These are phyloP conservation scores for Leptographium flavum DNA, from an alignment of 2,329 filamentous ascomycete genomes.

Conservation along the genomic window DNA sequence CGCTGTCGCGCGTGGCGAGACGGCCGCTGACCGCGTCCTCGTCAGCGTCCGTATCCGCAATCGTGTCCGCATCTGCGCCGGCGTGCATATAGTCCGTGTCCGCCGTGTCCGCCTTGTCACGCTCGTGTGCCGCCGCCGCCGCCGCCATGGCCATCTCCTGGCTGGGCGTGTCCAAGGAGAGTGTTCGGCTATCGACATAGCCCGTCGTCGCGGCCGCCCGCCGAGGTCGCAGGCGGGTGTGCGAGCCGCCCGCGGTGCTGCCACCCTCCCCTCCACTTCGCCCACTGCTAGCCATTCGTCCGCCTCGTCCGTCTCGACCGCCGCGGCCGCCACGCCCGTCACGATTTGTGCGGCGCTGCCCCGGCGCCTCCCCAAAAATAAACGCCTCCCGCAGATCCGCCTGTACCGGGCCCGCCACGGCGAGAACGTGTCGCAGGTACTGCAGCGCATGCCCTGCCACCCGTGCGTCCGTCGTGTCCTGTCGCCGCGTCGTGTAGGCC, in stretches of 20 bases:
- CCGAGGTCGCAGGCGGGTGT: slow-evolving; percentile 6
- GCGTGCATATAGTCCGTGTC: neutral
- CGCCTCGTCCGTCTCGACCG: neutral
- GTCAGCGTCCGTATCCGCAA: slow-evolving; percentile 27
- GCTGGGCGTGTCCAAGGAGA: neutral
- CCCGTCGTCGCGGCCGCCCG: slow-evolving; percentile 12
- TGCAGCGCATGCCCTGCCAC: slow-evolving; percentile 52
- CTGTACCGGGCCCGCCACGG: slow-evolving; percentile 53
- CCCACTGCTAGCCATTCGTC: neutral
- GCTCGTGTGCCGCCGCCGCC: neutral
- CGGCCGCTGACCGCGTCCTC: slow-evolving; percentile 39
- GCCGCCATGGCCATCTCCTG: neutral
- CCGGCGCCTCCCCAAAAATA: slow-evolving; percentile 33
- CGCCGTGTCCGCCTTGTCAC: neutral
- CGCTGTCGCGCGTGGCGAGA: slow-evolving; percentile 47
- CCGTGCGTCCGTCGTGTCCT: slow-evolving; percentile 42
- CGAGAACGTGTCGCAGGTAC: slow-evolving; percentile 55
- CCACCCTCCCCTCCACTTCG: too few relatives aligned
- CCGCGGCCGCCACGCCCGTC: neutral
- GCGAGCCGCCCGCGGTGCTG: slow-evolving; percentile 11
- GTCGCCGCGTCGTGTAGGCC: slow-evolving; percentile 57
- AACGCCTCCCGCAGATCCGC: slow-evolving; percentile 61
- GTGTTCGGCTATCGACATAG: slow-evolving; percentile 8
- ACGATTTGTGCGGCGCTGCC: too few relatives aligned
- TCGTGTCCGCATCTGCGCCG: slow-evolving; percentile 23